Conservation (phyloP, 2,329 filamentous ascomycete species). For the Colletotrichum sp. region DNA sequence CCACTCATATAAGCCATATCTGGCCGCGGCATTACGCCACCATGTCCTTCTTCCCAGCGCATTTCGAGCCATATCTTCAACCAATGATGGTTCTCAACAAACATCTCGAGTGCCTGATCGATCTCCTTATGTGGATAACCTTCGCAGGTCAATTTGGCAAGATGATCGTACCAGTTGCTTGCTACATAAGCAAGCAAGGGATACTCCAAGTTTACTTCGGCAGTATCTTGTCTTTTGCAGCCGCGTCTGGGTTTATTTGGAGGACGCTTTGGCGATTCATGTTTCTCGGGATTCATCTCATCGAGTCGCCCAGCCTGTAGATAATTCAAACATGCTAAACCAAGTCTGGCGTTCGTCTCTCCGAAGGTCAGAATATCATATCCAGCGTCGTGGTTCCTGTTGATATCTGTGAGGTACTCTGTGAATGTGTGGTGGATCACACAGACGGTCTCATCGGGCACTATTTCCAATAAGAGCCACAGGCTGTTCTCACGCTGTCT, state of each 20-base stretch:
- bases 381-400: background rate
- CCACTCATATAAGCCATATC: conserved; percentile 1
- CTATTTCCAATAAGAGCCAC: background rate
- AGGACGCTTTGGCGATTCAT: accelerated
- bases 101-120: background rate
- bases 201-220: conserved; percentile 14
- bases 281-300: background rate
- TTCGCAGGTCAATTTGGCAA: conserved; percentile 22
- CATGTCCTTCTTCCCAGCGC: background rate
- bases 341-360: background rate
- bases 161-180: conserved; percentile 34
- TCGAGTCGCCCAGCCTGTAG: conserved; percentile 23
- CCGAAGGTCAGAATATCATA: too few relatives aligned
- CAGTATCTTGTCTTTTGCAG: background rate
- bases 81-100: background rate
- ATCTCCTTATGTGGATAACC: conserved; percentile 20
- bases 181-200: conserved; percentile 34
- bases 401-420: background rate
- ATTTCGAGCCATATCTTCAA: background rate
- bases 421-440: background rate
- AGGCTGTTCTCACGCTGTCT: background rate
- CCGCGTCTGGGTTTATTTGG: background rate
- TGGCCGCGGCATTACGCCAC: background rate
- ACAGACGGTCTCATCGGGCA: background rate
- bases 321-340: conserved; percentile 20